These are phyloP conservation scores for Picochlorum sp. DNA, from an alignment of 139 green algal genomes.

Conservation along the genomic window DNA sequence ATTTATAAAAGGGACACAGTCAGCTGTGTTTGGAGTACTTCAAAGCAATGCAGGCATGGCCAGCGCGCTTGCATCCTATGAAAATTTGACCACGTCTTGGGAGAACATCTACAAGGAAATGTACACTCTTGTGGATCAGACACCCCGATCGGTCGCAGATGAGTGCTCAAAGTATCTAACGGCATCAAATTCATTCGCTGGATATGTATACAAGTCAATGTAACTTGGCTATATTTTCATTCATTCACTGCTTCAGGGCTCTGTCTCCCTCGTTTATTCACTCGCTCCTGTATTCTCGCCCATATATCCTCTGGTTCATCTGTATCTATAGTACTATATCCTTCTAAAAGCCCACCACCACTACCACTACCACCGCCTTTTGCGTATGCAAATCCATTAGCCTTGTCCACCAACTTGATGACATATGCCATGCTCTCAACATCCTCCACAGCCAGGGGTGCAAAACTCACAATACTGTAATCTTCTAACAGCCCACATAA, in stretches of 20 bases:
- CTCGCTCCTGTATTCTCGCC: slow-evolving; percentile 21
- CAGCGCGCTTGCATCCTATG: slow-evolving; percentile 36
- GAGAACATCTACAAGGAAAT: slow-evolving; percentile 25
- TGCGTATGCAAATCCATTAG: slow-evolving; percentile 64
- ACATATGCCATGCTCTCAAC: slow-evolving; percentile 44
- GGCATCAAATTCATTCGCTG: neutral
- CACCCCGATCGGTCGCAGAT: neutral
- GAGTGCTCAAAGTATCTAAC: neutral
- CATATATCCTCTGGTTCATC: slow-evolving; percentile 22
- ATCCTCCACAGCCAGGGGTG: slow-evolving; percentile 76
- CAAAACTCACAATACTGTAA: slow-evolving; percentile 78
- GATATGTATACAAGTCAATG: slow-evolving; percentile 5
- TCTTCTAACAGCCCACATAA: slow-evolving; percentile 68
- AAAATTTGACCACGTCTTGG: slow-evolving; percentile 36
- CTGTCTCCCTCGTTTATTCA: neutral
- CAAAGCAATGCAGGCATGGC: slow-evolving; percentile 48
- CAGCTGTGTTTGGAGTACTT: slow-evolving; percentile 35
- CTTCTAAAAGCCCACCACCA: neutral
- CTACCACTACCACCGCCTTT: neutral
- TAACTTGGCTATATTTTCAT: neutral
- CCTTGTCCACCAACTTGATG: slow-evolving; percentile 59
- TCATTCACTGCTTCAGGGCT: neutral
- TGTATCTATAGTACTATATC: slow-evolving; percentile 18
- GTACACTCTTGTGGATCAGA: slow-evolving; percentile 26
- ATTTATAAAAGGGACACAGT: slow-evolving; percentile 26